Percentiles rank a stretch among this genome's conserved stretches.
Conservation (phyloP, 2,329 filamentous ascomycete genomes). For the Blastomyces emzantsi region DNA sequence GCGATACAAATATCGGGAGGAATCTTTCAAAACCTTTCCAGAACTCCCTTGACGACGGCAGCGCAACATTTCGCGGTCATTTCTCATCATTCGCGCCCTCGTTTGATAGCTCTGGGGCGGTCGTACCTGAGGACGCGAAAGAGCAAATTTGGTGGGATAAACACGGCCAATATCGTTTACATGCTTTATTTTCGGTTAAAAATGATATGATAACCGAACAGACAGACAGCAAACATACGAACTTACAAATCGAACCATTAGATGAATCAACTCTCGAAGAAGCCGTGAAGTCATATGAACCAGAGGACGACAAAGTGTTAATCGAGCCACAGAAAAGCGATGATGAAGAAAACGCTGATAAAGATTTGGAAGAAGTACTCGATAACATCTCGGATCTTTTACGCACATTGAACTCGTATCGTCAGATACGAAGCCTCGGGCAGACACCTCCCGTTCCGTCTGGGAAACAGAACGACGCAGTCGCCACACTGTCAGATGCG, state of each 20-base stretch:
- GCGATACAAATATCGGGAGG: not conserved
- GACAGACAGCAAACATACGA: conserved; percentile 14
- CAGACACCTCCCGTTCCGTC: conserved; percentile 19
- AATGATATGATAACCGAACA: conserved; percentile 14
- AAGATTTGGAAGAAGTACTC: conserved; percentile 44
- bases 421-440: conserved; percentile 48
- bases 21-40: conserved; percentile 2
- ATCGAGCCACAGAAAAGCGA: conserved; percentile 20
- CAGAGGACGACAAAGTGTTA: conserved; percentile 22
- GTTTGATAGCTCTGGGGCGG: conserved; percentile 37
- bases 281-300: conserved; percentile 35
- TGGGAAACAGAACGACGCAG: conserved; percentile 27
- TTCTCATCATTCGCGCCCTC: conserved; percentile 44
- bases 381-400: conserved; percentile 51
- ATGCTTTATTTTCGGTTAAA: conserved; percentile 27
- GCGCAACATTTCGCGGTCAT: conserved; percentile 33
- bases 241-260: conserved; percentile 22
- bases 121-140: conserved; percentile 36
- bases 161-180: conserved; percentile 32
- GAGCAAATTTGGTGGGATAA: conserved; percentile 40
- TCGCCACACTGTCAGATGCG: conserved; percentile 27
- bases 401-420: conserved; percentile 54
- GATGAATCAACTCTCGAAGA: conserved; percentile 35
- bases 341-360: conserved; percentile 16
- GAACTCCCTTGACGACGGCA: conserved; percentile 20